Evolutionary conservation across 306 rosid genomes (phyloP).

Genomic region (Cucurbita ficifolia): DNA sequence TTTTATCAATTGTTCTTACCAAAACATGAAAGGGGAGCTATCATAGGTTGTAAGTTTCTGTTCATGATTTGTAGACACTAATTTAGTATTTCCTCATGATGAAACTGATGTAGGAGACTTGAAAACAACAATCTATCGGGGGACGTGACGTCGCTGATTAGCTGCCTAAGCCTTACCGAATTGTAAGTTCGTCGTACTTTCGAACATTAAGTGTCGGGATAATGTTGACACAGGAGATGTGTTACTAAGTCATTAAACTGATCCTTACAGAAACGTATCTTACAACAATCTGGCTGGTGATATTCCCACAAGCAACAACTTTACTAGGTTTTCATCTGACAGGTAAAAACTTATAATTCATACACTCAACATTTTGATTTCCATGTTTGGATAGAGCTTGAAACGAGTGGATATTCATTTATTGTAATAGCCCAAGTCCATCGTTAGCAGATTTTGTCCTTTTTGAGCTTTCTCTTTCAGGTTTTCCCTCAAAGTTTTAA

Average conservation of each 20-base stretch:
- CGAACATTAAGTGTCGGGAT: not conserved
- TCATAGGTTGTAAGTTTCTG: not conserved
- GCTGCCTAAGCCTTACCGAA: constrained; percentile 61
- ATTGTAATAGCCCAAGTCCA: too few species aligned
- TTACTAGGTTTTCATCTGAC: constrained; percentile 69
- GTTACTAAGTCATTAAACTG: not conserved
- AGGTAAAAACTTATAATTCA: constrained; percentile 33
- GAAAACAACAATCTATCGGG: constrained; percentile 75
- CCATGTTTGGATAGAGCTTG: not conserved
- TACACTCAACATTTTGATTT: not conserved
- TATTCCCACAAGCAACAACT: constrained; percentile 77
- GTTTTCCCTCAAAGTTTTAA: too few species aligned
- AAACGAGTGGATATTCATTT: not conserved
- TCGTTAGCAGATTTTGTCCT: too few species aligned
- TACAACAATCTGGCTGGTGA: constrained; percentile 69
- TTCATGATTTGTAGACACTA: not conserved
- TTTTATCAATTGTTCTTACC: not conserved
- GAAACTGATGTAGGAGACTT: constrained; percentile 48
- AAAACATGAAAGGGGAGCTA: not conserved
- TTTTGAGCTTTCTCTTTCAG: too few species aligned
- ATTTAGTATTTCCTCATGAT: not conserved
- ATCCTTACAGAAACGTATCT: constrained; percentile 61
- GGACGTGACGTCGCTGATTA: constrained; percentile 44
- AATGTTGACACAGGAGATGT: not conserved
- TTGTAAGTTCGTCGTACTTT: constrained; percentile 36